A percentile compares a stretch with the other conserved stretches of the same genome.
Conservation (phyloP, 768 basidiomycete species). For the Floccularia luteovirens region DNA sequence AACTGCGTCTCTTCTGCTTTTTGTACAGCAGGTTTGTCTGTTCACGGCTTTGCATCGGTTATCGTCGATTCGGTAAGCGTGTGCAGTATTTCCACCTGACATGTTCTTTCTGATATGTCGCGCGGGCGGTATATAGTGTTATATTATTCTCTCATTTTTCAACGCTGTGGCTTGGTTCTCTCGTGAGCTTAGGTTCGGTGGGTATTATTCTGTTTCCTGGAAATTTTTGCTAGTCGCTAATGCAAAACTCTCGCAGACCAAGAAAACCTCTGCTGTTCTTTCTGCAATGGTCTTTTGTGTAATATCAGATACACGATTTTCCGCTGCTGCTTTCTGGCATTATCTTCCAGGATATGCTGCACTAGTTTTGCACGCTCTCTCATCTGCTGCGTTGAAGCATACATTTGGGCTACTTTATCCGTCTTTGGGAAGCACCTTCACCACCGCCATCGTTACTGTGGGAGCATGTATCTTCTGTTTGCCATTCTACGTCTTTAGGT, state of each 20-base stretch:
- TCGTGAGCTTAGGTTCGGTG: conserved; percentile 42
- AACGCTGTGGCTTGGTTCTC: conserved; percentile 52
- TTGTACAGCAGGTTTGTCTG: conserved; percentile 61
- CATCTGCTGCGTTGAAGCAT: conserved; percentile 57
- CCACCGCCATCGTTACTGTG: conserved; percentile 46
- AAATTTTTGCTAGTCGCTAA: not conserved
- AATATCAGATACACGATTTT: conserved; percentile 44
- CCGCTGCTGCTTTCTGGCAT: conserved; percentile 28
- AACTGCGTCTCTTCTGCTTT: conserved; percentile 57
- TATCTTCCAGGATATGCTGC: conserved; percentile 63
- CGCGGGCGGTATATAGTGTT: conserved; percentile 51
- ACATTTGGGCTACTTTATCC: conserved; percentile 51
- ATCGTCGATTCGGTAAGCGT: conserved; percentile 54
- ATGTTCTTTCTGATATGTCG: no score
- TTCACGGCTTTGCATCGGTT: conserved; percentile 65
- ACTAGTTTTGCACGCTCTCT: conserved; percentile 47
- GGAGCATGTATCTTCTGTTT: conserved; percentile 59
- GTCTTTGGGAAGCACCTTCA: conserved; percentile 47
- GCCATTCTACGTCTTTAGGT: conserved; percentile 56
- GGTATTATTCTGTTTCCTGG: conserved; percentile 11
- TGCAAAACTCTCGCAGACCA: conserved; percentile 29
- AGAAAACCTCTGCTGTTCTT: conserved; percentile 38
- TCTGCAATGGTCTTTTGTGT: conserved; percentile 48
- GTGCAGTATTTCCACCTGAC: not conserved
- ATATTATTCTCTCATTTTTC: conserved; percentile 67